phyloP scores from a whole-genome alignment of 2,329 filamentous ascomycete species.

The Calycina herbarum region DNA sequence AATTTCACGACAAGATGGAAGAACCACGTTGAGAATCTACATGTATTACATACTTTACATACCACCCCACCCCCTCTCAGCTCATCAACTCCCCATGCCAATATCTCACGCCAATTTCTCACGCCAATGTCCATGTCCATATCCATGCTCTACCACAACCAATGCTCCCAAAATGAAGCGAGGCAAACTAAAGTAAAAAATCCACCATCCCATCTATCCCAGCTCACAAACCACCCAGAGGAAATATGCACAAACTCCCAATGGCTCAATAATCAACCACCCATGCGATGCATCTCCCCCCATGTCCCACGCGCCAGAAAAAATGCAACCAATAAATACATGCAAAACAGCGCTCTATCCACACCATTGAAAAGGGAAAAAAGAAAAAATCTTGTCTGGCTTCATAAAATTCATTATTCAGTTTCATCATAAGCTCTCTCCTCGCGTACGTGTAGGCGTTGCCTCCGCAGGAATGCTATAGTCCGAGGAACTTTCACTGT shows the following conservation, averaged over 20 bases:
- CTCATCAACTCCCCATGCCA: too few relatives aligned
- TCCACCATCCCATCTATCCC: neutral
- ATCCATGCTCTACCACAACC: too few relatives aligned
- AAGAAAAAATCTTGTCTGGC: neutral
- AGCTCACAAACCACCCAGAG: neutral
- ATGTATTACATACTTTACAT: too few relatives aligned
- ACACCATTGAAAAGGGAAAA: too few relatives aligned
- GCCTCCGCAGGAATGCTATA: conserved; percentile 4
- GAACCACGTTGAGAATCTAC: too few relatives aligned
- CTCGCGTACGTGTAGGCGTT: neutral
- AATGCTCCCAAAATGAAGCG: conserved; percentile 8
- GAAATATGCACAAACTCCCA: neutral
- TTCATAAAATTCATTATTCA: neutral
- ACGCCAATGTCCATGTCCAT: too few relatives aligned
- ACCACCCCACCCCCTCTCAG: too few relatives aligned
- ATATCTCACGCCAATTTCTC: too few relatives aligned
- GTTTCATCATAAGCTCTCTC: neutral
- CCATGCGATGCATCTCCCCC: neutral
- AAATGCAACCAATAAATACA: neutral
- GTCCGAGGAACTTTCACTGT: conserved; percentile 6
- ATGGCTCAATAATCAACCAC: neutral
- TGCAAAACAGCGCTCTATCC: too few relatives aligned
- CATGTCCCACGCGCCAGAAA: neutral
- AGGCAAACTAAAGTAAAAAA: neutral
- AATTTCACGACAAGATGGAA: too few relatives aligned